A percentile compares a stretch with the other conserved stretches of the same genome.
Evolutionary conservation across 345 rosid species (phyloP).

Genomic region (Populus euphratica): DNA sequence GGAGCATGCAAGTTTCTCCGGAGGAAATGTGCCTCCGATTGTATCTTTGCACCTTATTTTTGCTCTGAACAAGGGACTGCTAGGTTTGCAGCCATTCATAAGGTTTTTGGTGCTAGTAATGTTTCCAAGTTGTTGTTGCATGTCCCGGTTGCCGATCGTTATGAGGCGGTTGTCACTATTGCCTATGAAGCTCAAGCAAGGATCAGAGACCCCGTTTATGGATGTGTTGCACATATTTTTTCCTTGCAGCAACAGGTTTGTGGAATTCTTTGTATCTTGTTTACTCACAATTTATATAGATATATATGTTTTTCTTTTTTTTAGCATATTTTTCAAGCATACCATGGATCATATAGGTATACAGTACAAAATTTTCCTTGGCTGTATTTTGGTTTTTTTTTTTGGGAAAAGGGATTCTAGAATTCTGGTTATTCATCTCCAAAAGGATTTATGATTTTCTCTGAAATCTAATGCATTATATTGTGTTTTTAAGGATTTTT

Average conservation of each 20-base stretch:
- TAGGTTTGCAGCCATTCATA: slow-evolving; percentile 66
- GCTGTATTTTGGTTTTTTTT: background rate
- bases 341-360: background rate
- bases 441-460: background rate
- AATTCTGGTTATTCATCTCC: background rate
- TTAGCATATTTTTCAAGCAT: background rate
- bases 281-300: background rate
- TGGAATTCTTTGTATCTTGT: background rate
- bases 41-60: slow-evolving; percentile 71
- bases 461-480: background rate
- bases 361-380: background rate
- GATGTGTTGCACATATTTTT: slow-evolving; percentile 71
- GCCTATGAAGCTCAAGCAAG: slow-evolving; percentile 77
- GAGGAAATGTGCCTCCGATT: slow-evolving; percentile 62
- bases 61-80: slow-evolving; percentile 68
- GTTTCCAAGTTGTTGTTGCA: slow-evolving; percentile 58
- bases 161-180: slow-evolving; percentile 69
- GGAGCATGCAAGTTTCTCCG: slow-evolving; percentile 82
- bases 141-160: slow-evolving; percentile 59
- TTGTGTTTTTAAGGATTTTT: background rate
- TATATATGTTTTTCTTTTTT: background rate
- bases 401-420: background rate
- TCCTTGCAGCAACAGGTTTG: slow-evolving; percentile 71
- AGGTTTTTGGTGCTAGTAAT: slow-evolving; percentile 79
- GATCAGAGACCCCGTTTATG: slow-evolving; percentile 68